These are phyloP conservation scores for Beauveria brongniartii DNA, from an alignment of 2,329 filamentous ascomycete species.

Conservation along the genomic window DNA sequence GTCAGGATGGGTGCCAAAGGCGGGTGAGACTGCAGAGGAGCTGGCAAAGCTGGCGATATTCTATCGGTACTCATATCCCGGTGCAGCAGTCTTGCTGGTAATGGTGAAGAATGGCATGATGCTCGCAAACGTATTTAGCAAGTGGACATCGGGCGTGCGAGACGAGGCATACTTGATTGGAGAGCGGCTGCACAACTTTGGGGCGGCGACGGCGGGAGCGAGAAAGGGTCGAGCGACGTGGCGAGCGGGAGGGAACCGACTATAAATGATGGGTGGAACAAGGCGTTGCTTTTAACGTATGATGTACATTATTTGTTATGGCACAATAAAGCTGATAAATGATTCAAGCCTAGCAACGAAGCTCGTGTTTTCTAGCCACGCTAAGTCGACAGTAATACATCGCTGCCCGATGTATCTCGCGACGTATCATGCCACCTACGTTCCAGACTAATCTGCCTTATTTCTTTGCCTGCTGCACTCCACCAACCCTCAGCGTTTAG, in stretches of 20 bases:
- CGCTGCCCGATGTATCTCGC: too few relatives aligned
- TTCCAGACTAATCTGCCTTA: too few relatives aligned
- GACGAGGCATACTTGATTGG: constrained; percentile 97
- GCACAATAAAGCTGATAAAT: neutral
- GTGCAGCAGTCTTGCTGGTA: constrained; percentile 43
- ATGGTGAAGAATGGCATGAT: constrained; percentile 36
- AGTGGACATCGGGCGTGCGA: constrained; percentile 74
- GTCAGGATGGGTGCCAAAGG: constrained; percentile 3
- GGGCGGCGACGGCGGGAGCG: constrained; percentile 35
- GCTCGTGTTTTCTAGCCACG: too few relatives aligned
- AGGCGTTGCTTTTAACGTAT: neutral
- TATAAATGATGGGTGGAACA: constrained; percentile 15
- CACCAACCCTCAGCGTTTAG: too few relatives aligned
- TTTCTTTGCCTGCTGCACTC: too few relatives aligned
- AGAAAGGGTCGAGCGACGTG: constrained; percentile 28
- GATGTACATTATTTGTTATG: neutral
- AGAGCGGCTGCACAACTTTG: constrained; percentile 91
- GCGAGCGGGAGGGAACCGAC: constrained; percentile 26
- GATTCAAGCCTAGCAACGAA: too few relatives aligned
- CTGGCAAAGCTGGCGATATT: constrained; percentile 29
- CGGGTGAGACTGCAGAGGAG: constrained; percentile 18
- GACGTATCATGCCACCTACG: too few relatives aligned
- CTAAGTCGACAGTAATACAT: too few relatives aligned
- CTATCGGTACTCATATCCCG: constrained; percentile 62
- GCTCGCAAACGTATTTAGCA: constrained; percentile 53